Evolutionary conservation across 2,329 filamentous ascomycete genomes (phyloP).

Genomic region (Xylaria sp.): DNA sequence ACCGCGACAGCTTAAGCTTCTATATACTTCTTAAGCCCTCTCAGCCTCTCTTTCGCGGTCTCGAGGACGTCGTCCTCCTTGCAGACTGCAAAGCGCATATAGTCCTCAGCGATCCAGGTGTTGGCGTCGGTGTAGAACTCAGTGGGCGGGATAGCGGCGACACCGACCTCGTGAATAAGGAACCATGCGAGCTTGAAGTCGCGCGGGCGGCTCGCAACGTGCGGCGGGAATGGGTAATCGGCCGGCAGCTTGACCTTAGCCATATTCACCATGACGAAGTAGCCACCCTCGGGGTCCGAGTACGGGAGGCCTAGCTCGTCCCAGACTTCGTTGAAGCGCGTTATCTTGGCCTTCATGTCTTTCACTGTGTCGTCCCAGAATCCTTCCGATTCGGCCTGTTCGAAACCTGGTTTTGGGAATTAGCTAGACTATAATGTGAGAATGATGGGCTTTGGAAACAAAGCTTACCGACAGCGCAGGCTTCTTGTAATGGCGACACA

Average conservation of each 20-base stretch:
- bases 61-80: conserved; percentile 90
- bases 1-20: conserved; percentile 35
- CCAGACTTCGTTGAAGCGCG: conserved; percentile 85
- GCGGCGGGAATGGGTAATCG: conserved; percentile 87
- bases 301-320: conserved; percentile 80
- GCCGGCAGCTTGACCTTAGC: conserved; percentile 83
- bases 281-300: conserved; percentile 93
- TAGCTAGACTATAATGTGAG: conserved; percentile 1
- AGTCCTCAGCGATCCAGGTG: conserved; percentile 87
- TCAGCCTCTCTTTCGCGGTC: conserved; percentile 78
- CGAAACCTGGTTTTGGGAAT: conserved; percentile 67
- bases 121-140: conserved; percentile 95
- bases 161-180: conserved; percentile 93
- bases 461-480: conserved; percentile 78
- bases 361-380: conserved; percentile 88
- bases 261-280: conserved; percentile 97
- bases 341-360: conserved; percentile 92
- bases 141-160: conserved; percentile 94
- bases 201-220: conserved; percentile 84
- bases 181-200: conserved; percentile 98
- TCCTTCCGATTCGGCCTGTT: conserved; percentile 82
- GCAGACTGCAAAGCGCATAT: conserved; percentile 94
- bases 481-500: conserved; percentile 93
- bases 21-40: conserved; percentile 79
- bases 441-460: neutral